A percentile compares a stretch with the other conserved stretches of the same genome.
Evolutionary conservation across 805 yeast species (phyloP).

Genomic region (Monosporozyma servazzii): DNA sequence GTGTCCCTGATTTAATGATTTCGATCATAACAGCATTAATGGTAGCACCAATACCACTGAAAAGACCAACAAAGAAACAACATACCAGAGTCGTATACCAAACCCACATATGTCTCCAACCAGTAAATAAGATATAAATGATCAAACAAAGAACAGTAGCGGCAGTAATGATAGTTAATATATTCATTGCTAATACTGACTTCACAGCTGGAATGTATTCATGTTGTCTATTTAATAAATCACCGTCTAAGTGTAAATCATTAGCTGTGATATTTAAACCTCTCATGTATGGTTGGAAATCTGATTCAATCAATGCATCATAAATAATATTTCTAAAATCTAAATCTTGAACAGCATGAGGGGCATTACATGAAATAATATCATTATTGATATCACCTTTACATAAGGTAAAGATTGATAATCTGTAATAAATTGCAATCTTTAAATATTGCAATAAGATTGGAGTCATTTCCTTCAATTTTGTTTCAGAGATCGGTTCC

Average conservation of each 20-base stretch:
- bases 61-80: conserved; percentile 9
- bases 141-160: conserved; percentile 14
- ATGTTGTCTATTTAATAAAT: conserved; percentile 23
- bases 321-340: conserved; percentile 26
- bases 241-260: conserved; percentile 25
- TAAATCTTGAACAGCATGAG: conserved; percentile 29
- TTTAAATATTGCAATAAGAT: conserved; percentile 18
- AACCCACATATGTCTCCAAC: conserved; percentile 4
- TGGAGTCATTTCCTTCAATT: conserved; percentile 20
- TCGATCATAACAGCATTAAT: conserved; percentile 21
- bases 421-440: conserved; percentile 21
- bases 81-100: conserved; percentile 4
- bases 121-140: conserved; percentile 9
- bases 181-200: conserved; percentile 23
- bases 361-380: conserved; percentile 17
- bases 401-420: conserved; percentile 27
- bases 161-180: conserved; percentile 19
- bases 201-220: conserved; percentile 28
- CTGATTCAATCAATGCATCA: conserved; percentile 23
- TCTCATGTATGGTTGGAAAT: conserved; percentile 24
- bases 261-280: conserved; percentile 22
- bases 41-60: conserved; percentile 22
- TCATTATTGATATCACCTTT: conserved; percentile 17
- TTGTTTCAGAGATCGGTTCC: conserved; percentile 14
- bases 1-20: conserved; percentile 27